A percentile compares a stretch with the other conserved stretches of the same genome.
Evolutionary conservation across 306 rosid genomes (phyloP).

Genomic region (Begonia masoniana): DNA sequence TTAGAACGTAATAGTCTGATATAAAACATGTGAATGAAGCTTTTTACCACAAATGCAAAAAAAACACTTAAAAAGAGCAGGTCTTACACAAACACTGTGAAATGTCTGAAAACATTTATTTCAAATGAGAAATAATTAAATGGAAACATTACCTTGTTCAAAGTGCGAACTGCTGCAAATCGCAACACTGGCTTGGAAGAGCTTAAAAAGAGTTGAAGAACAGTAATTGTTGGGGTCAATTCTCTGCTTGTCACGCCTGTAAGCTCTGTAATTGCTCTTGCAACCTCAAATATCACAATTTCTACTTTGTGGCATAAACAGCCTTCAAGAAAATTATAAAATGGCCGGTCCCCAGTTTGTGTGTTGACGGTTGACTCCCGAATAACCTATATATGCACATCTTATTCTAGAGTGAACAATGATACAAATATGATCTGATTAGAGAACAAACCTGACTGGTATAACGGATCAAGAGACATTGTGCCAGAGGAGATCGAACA

Average conservation of each 20-base stretch:
- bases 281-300: constrained; percentile 98
- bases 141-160: constrained; percentile 57
- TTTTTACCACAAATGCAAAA: too few relatives aligned
- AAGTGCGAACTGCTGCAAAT: constrained; percentile 98
- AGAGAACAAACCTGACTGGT: constrained; percentile 73
- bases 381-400: constrained; percentile 47
- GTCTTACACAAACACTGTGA: too few relatives aligned
- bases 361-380: constrained; percentile 59
- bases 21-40: too few relatives aligned
- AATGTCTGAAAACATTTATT: too few relatives aligned
- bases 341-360: constrained; percentile 89
- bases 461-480: constrained; percentile 88
- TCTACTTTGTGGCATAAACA: constrained; percentile 97
- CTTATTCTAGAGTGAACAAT: constrained; percentile 9
- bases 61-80: too few relatives aligned
- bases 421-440: constrained; percentile 5
- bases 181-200: constrained; percentile 96
- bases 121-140: not conserved
- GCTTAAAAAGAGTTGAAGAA: constrained; percentile 94
- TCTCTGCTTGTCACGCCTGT: constrained; percentile 83
- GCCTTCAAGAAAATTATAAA: constrained; percentile 90
- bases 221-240: constrained; percentile 91
- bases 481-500: constrained; percentile 97
- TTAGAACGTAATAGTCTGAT: too few relatives aligned
- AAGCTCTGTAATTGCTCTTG: constrained; percentile 93